Conservation (phyloP, 495 filamentous ascomycete genomes). For the Tuber borchii region DNA sequence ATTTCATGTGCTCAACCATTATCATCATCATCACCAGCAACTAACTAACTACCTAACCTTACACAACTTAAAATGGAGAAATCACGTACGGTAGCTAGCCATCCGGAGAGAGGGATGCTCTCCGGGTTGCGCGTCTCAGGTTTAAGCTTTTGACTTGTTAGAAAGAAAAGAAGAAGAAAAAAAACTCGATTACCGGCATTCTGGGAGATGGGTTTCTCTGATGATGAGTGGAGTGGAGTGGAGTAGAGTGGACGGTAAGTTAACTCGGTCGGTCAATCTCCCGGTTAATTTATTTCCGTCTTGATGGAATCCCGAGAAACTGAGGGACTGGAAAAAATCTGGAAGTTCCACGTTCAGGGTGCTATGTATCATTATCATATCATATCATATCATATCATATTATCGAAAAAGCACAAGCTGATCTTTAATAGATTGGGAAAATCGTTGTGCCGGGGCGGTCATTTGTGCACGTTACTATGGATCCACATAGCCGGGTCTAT, state of each 20-base stretch:
- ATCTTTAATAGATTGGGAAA: neutral
- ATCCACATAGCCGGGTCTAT: neutral
- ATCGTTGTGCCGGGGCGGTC: neutral
- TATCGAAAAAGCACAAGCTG: neutral
- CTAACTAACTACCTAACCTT: too few species aligned
- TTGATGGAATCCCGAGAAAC: neutral
- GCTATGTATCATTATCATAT: too few species aligned
- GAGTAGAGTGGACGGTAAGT: neutral
- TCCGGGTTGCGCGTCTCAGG: neutral
- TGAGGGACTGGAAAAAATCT: neutral
- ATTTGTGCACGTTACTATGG: neutral
- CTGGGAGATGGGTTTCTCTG: neutral
- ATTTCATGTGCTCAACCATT: neutral
- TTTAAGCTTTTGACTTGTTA: neutral
- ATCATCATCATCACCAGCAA: neutral
- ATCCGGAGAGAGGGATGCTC: neutral
- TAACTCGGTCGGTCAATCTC: neutral
- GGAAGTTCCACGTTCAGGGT: neutral
- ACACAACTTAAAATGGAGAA: neutral
- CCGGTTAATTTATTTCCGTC: neutral
- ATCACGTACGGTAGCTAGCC: too few species aligned
- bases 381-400: too few species aligned
- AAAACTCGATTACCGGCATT: neutral
- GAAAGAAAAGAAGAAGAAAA: neutral
- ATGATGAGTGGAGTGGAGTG: neutral